phyloP scores from a whole-genome alignment of 1,284 basidiomycete species.

The Cryptococcus sp. region DNA sequence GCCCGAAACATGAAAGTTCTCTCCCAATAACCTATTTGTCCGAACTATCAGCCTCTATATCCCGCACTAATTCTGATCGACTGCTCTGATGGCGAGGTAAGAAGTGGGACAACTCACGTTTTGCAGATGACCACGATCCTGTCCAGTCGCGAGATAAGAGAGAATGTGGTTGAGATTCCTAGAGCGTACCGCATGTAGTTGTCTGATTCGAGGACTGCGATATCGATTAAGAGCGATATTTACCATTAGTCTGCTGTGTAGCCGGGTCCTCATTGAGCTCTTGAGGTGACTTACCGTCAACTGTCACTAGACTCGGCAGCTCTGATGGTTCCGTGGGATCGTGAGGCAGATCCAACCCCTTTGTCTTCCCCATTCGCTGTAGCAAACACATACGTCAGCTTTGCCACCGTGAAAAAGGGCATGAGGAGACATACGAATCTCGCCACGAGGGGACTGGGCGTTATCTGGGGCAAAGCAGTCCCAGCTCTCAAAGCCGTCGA shows the following conservation, averaged over 20 bases:
- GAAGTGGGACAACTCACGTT: conserved; percentile 29
- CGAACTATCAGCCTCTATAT: neutral
- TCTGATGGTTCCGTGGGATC: conserved; percentile 40
- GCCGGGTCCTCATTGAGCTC: neutral
- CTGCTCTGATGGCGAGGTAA: neutral
- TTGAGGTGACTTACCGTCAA: conserved; percentile 36
- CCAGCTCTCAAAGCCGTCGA: conserved; percentile 69
- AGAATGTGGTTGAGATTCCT: conserved; percentile 49
- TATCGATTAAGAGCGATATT: neutral
- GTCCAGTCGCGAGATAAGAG: conserved; percentile 47
- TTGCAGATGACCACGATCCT: conserved; percentile 48
- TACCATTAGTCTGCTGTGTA: neutral
- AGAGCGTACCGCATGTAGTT: conserved; percentile 52
- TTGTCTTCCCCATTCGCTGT: conserved; percentile 41
- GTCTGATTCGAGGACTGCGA: conserved; percentile 42
- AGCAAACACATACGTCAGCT: too few species aligned
- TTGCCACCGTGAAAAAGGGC: too few species aligned
- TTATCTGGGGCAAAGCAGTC: conserved; percentile 77
- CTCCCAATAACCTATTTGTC: conserved; percentile 41
- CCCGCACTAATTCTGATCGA: neutral
- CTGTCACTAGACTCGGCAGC: conserved; percentile 47
- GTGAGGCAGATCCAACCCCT: conserved; percentile 41
- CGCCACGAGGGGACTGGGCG: conserved; percentile 76
- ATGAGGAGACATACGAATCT: conserved; percentile 60
- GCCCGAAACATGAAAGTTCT: conserved; percentile 48